Base-by-base conservation (phyloP, 2,329 filamentous ascomycete species). In the Basipetospora chlamydospora region DNA sequence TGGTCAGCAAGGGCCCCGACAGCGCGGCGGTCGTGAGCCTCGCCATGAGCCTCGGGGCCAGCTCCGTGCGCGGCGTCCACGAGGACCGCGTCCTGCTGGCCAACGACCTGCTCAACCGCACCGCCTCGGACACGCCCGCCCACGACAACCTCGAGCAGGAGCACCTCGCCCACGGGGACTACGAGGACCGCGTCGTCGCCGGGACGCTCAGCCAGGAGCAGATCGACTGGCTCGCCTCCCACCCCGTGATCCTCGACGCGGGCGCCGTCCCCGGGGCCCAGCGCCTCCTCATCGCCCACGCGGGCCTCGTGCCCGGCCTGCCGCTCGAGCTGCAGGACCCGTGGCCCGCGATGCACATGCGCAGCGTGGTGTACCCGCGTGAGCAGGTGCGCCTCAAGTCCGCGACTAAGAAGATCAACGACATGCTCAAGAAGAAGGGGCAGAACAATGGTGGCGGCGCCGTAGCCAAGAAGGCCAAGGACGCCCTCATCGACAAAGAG, bases 291-390 rank as follows among this genome's bases (percentile, higher is more conserved):
- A 64, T 92, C 4, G 88, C 87, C 6, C 90, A 96, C 59, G 88
- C 74, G 0, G 90, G 90, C 1, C 66, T 96, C 2, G 77, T 90
- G 0, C 84, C 88, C 0, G 80, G 77, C 5, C 60, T 93, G 1
- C 55, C 70, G 1, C 63, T 93, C 11, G 64, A 77, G 31, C 62
- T 69, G 35, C 88, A 79, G 46, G 68, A 95, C 54, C 80, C 86
- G 0, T 77, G 73, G 54, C 77, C 80, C 35, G 80, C 82, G 28
- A 95, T 95, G 86, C 90, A 85, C 51, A 92, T 98, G 83, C 76
- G 86, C 39, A 82, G 77, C 6, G 70, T 94, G 37, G 66, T 81
- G 45, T 66, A 64, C 44, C 59, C 76, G 6, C 52, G 51, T 21
- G 49, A 53, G 35, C 50, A 57, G 17, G 52, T 58, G 20, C 55